These are phyloP conservation scores for Calamus simplicifolius DNA, from an alignment of 176 grass and related monocot genomes.

Conservation along the genomic window DNA sequence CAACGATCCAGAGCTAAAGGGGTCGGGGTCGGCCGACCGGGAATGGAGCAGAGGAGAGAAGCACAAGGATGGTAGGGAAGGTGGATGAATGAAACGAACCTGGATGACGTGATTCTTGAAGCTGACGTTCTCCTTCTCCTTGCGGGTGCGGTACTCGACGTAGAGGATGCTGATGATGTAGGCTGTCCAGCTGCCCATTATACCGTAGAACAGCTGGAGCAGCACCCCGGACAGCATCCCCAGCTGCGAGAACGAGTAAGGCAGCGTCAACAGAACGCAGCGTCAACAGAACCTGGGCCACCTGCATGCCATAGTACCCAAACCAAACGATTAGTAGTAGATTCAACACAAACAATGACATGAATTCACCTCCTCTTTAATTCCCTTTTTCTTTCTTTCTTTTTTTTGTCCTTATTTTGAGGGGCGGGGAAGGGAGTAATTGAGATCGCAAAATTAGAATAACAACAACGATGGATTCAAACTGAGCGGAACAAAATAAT, in stretches of 20 bases:
- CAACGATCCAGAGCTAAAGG: too few relatives aligned
- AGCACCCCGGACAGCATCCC: constrained; percentile 12
- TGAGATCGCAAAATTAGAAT: too few relatives aligned
- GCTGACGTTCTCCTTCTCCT: constrained; percentile 18
- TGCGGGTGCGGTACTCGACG: constrained; percentile 13
- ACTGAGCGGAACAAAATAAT: too few relatives aligned
- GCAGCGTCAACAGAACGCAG: too few relatives aligned
- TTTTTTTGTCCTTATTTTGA: too few relatives aligned
- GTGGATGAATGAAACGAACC: neutral
- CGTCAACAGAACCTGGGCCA: constrained; percentile 19
- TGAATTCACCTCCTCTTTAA: too few relatives aligned
- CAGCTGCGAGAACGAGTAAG: constrained; percentile 25
- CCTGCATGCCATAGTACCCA: neutral
- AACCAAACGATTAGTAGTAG: neutral
- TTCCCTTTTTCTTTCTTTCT: too few relatives aligned
- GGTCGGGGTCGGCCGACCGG: too few relatives aligned
- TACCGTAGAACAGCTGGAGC: constrained; percentile 14
- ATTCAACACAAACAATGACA: too few relatives aligned
- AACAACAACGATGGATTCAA: too few relatives aligned
- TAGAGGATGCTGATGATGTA: constrained; percentile 21
- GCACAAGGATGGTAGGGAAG: neutral
- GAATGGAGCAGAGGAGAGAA: too few relatives aligned
- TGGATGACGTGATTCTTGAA: constrained; percentile 27
- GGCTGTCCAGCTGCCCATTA: constrained; percentile 22
- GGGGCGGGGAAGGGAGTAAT: too few relatives aligned